These are phyloP conservation scores for Tephrocybe sp. DNA, from an alignment of 768 basidiomycete genomes.

Conservation along the genomic window DNA sequence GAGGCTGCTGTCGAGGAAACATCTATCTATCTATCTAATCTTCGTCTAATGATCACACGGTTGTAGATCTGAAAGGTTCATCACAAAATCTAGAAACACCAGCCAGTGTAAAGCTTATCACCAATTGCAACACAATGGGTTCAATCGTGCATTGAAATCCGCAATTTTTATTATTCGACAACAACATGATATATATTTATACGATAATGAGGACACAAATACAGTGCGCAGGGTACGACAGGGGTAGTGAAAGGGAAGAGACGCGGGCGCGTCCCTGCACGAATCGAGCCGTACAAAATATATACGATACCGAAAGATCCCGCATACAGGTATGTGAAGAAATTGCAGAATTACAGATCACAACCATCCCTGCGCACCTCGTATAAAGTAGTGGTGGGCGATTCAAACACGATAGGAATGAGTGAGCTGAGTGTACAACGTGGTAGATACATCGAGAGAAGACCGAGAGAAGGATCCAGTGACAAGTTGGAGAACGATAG, in stretches of 20 bases:
- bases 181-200: conserved; percentile 9
- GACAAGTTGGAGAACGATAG: conserved; percentile 3
- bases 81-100: too few species aligned
- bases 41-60: background rate
- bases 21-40: background rate
- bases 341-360: too few species aligned
- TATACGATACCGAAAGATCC: too few species aligned
- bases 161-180: conserved; percentile 3
- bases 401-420: background rate
- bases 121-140: background rate
- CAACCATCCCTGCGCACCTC: background rate
- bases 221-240: background rate
- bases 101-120: too few species aligned
- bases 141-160: background rate
- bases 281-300: too few species aligned
- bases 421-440: conserved; percentile 5
- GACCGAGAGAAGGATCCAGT: background rate
- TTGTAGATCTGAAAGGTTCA: too few species aligned
- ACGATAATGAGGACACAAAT: conserved; percentile 11
- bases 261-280: background rate
- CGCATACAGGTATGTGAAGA: too few species aligned
- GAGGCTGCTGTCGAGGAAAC: background rate
- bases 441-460: conserved; percentile 15
- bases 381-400: conserved; percentile 1
- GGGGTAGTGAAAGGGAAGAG: background rate